Conservation (phyloP, 257 asterid genomes). For the Parsonsia alboflavescens region DNA sequence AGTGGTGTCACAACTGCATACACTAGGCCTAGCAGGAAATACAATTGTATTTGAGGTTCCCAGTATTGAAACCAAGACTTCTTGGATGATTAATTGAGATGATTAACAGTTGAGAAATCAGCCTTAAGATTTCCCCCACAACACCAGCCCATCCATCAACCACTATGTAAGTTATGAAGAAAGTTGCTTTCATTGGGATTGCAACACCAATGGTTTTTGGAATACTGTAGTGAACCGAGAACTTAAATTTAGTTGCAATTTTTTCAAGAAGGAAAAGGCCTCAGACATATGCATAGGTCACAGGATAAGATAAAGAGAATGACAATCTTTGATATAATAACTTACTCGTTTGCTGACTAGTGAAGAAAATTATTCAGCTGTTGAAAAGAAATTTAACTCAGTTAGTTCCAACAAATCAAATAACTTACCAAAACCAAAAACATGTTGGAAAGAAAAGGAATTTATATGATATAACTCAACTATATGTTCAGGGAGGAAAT, state of each 20-base stretch:
- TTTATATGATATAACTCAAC: too few species aligned
- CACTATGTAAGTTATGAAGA: conserved; percentile 90
- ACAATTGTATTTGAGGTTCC: conserved; percentile 86
- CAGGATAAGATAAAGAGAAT: not conserved
- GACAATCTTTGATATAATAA: conserved; percentile 1
- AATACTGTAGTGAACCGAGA: conserved; percentile 44
- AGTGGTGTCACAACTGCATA: conserved; percentile 86
- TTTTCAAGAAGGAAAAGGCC: not conserved
- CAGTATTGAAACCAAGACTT: conserved; percentile 77
- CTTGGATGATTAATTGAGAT: too few species aligned
- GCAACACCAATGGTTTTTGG: conserved; percentile 75
- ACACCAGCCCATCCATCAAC: conserved; percentile 97
- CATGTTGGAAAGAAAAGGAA: too few species aligned
- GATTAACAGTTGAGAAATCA: too few species aligned
- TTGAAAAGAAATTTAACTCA: too few species aligned
- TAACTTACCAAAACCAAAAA: too few species aligned
- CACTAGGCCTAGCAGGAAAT: conserved; percentile 88
- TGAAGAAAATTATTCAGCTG: conserved; percentile 63
- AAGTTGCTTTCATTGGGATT: conserved; percentile 96
- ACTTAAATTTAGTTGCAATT: conserved; percentile 1
- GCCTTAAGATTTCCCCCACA: conserved; percentile 83
- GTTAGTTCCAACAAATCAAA: too few species aligned
- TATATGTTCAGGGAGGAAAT: too few species aligned
- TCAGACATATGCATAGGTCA: not conserved
- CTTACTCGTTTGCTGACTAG: conserved; percentile 73